Evolutionary conservation across 129 eudicot genomes (phyloP), one percentile per base, ranked within the genome.

Genomic region (Lactuca sativa): DNA sequence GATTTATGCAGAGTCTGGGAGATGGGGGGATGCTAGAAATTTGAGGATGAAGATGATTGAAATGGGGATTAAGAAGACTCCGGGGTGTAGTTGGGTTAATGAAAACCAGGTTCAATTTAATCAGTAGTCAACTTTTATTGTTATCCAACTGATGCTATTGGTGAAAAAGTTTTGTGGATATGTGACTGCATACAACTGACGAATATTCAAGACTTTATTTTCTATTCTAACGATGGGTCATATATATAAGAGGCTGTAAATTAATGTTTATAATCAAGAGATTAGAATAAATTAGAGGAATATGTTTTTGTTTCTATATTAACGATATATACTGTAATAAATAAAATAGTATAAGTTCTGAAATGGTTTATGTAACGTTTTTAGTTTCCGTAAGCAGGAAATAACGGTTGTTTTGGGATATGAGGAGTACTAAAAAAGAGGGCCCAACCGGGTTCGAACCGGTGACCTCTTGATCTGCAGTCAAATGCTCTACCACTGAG

Each of bases 391-490:
- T 10, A 7, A 12, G 30, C 30, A 25, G 52, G 52, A 47, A 10
- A 47, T 11, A 11, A 9, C 15, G 15, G 52, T 11, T 11, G 52
- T 4, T 47, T 47, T 9, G 49, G 12, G 3, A 47, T 11, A 47
- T 40, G 9, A 7, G 9, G 44, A 36, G 2, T 4, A 40, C 6
- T 5, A 7, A 2, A 47, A 40, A 7, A 9, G 0, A 92, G 98
- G 96, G 98, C 96, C 92, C 96, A 92, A 89, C 96, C 98, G 96
- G 95, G 90, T 92, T 89, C 95, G 96, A 92, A 92, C 98, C 96
- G 95, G 95, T 89, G 98, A 92, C 98, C 96, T 92, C 83, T 92
- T 92, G 98, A 92, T 92, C 98, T 92, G 96, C 96, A 92, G 98
- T 89, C 96, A 92, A 92, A 82, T 89, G 96, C 98, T 92, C 96